These are phyloP conservation scores for Phyllosticta citribraziliensis DNA, from an alignment of 2,329 filamentous ascomycete species.

Conservation along the genomic window DNA sequence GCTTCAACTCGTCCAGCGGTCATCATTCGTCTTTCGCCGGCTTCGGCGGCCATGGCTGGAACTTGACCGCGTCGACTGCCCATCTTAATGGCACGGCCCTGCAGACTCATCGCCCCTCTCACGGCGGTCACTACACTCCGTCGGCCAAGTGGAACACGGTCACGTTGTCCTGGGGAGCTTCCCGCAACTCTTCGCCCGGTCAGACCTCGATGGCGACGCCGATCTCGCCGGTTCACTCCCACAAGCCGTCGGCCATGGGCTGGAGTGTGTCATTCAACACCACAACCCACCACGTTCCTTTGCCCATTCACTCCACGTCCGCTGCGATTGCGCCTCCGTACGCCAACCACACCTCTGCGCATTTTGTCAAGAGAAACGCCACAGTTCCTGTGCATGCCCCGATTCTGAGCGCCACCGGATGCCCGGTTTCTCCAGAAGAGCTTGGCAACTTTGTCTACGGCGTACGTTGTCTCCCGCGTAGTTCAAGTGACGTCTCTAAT, in stretches of 20 bases:
- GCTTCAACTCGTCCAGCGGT: not conserved
- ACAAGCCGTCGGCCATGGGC: not conserved
- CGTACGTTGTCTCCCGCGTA: slow-evolving; percentile 17
- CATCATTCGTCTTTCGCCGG: not conserved
- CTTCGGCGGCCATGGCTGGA: not conserved
- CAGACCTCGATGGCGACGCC: too few species aligned
- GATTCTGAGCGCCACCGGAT: not conserved
- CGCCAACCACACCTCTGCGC: not conserved
- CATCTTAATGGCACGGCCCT: not conserved
- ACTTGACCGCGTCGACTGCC: not conserved
- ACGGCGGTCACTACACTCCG: not conserved
- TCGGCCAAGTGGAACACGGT: not conserved
- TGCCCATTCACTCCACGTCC: not conserved
- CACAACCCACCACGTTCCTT: not conserved
- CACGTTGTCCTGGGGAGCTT: not conserved
- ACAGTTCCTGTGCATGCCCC: not conserved
- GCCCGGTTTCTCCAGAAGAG: slow-evolving; percentile 23
- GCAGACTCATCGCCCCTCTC: not conserved
- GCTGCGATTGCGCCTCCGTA: not conserved
- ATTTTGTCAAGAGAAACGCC: not conserved
- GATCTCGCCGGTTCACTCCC: not conserved
- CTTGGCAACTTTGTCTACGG: slow-evolving; percentile 33
- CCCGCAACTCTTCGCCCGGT: not conserved
- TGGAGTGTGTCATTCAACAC: not conserved
- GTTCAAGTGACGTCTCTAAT: slow-evolving; percentile 18